Conservation (phyloP, 192 early-diverging fungal genomes). For the Haplosporangium gracile region DNA sequence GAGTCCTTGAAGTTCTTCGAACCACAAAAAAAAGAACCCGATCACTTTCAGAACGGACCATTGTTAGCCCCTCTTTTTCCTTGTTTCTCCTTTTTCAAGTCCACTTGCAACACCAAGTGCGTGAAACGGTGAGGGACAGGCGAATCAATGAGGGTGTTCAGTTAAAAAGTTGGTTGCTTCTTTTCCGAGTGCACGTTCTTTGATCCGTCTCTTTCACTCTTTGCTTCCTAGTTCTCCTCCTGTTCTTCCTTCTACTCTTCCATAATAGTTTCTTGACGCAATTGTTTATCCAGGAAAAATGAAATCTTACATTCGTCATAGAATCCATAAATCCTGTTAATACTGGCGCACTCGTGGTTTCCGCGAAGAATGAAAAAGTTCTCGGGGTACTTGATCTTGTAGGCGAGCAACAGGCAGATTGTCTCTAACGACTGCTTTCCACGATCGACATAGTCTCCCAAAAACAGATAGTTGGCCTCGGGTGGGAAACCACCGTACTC, state of each 20-base stretch:
- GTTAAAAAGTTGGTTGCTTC: background rate
- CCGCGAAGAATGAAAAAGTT: conserved; percentile 99
- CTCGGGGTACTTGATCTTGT: conserved; percentile 99
- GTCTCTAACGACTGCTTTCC: conserved; percentile 98
- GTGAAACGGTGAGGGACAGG: background rate
- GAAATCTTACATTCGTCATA: conserved; percentile 91
- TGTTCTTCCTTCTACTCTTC: background rate
- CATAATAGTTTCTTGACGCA: background rate
- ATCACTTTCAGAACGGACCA: background rate
- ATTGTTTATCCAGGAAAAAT: background rate
- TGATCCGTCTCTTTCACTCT: background rate
- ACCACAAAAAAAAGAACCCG: background rate
- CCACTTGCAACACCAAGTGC: background rate
- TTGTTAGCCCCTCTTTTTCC: background rate
- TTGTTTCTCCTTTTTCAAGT: background rate
- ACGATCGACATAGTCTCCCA: conserved; percentile 98
- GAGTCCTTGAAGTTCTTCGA: conserved; percentile 7
- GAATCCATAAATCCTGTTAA: conserved; percentile 98
- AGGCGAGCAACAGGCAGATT: conserved; percentile 95
- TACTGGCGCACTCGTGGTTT: conserved; percentile 97
- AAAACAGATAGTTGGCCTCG: conserved; percentile 95
- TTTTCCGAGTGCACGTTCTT: background rate
- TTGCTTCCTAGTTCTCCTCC: background rate
- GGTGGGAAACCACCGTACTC: conserved; percentile 98
- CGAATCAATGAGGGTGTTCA: background rate